Percentiles rank a stretch among this genome's conserved stretches.
These are phyloP conservation scores for Penicillium simplicissimum DNA, from an alignment of 495 filamentous ascomycete genomes.

Conservation along the genomic window DNA sequence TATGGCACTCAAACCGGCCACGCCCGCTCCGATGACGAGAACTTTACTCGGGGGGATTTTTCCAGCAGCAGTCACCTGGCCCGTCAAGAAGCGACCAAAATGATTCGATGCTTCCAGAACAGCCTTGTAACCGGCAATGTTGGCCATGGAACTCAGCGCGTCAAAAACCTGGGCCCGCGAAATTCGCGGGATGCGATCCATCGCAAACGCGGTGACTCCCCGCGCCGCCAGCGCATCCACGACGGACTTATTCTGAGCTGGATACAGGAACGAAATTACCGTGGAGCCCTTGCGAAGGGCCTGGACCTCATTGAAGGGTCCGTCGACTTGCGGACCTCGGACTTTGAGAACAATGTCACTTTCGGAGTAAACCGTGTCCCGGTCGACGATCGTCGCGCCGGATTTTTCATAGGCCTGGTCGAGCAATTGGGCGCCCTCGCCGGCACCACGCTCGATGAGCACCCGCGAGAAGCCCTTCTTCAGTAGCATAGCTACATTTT, in stretches of 20 bases:
- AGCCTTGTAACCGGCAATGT: conserved; percentile 85
- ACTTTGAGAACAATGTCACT: conserved; percentile 80
- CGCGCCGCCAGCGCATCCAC: conserved; percentile 66
- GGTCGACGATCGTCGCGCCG: conserved; percentile 69
- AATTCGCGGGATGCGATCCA: conserved; percentile 83
- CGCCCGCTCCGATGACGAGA: conserved; percentile 78
- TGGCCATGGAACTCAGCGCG: conserved; percentile 76
- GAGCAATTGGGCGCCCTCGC: conserved; percentile 68
- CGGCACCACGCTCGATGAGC: conserved; percentile 72
- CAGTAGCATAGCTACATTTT: conserved; percentile 71
- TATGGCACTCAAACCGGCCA: conserved; percentile 80
- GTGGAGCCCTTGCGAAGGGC: conserved; percentile 62
- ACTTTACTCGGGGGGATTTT: conserved; percentile 83
- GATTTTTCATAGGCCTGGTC: conserved; percentile 70
- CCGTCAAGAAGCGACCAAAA: conserved; percentile 79
- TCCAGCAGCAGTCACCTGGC: conserved; percentile 80
- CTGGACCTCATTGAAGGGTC: conserved; percentile 57
- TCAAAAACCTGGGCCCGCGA: conserved; percentile 81
- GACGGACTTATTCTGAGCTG: conserved; percentile 66
- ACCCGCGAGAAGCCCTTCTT: conserved; percentile 79
- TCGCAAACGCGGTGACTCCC: conserved; percentile 70
- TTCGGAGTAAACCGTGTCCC: conserved; percentile 60
- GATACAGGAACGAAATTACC: conserved; percentile 74
- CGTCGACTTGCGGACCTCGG: conserved; percentile 60
- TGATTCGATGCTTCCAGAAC: conserved; percentile 80